phyloP scores from a whole-genome alignment of 2,329 filamentous ascomycete genomes.

The Trichoderma simmonsii region DNA sequence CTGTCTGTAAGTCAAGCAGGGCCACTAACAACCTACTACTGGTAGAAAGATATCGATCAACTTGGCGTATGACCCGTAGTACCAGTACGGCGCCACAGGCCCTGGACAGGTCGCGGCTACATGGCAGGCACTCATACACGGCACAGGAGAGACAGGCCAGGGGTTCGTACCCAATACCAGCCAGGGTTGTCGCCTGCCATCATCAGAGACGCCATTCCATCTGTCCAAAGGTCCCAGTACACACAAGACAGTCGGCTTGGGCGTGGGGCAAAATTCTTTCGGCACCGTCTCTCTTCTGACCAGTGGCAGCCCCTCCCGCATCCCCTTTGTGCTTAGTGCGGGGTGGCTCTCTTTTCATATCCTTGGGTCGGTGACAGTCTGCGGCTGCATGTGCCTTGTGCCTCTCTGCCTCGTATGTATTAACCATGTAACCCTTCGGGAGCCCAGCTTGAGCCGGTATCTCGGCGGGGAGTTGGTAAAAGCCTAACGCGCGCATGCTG shows the following conservation, averaged over 20 bases:
- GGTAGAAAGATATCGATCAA: background rate
- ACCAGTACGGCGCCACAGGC: background rate
- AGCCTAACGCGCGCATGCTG: background rate
- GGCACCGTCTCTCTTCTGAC: slow-evolving; percentile 18
- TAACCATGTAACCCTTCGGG: background rate
- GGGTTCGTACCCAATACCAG: background rate
- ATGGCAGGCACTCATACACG: background rate
- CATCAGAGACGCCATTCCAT: background rate
- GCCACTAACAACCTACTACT: background rate
- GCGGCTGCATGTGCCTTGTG: background rate
- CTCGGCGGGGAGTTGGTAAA: background rate
- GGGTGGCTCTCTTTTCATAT: slow-evolving; percentile 21
- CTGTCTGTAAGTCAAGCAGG: background rate
- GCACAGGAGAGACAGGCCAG: background rate
- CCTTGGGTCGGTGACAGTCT: slow-evolving; percentile 1
- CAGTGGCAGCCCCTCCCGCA: slow-evolving; percentile 25
- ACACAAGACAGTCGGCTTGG: background rate
- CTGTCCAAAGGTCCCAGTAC: background rate
- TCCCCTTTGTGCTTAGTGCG: slow-evolving; percentile 30
- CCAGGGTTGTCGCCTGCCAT: background rate
- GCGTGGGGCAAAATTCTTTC: background rate
- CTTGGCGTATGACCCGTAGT: background rate
- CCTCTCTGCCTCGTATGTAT: background rate
- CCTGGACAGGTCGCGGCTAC: background rate
- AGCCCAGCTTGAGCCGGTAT: background rate